Base-by-base conservation (phyloP, 768 basidiomycete species). In the Crepidotus variabilis region DNA sequence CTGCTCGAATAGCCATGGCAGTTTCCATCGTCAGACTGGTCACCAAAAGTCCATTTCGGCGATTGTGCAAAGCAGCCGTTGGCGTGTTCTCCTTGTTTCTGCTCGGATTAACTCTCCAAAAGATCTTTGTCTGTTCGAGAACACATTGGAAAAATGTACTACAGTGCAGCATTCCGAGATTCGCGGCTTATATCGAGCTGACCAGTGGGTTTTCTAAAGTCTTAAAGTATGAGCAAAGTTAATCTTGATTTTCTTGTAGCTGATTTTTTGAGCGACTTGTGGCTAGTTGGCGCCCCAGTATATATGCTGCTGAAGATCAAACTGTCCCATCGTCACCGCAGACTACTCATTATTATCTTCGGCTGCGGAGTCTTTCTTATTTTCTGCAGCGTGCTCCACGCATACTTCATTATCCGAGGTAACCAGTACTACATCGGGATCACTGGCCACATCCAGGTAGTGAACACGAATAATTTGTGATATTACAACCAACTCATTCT, bases 11-110 rank as follows among this genome's bases (percentile, higher is more conserved):
- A 32, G 51, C 56, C 2, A 51, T 57, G n/a, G 56, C 56, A 18
- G 56, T 57, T 14, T 51, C 50, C 24, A 57, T 57, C 32, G 56
- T 57, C 9, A 14, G 50, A 18, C 36, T 57, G 6, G 22, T 57
- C 10, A 43, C 45, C 35, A 35, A 51, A 10, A 46, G 56, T 18
- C 35, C 10, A 11, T 51, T 57, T 16, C 50, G 51, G 1, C 45
- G 21, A 4, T 20, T 57, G 6, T 6, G 50, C 5, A 57, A 57
- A 36, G 14, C 35, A 3, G 56, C 35, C 3, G 21, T 46, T 16
- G 35, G 1, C 16, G 11, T 52, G 0, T 57, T 57, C 36, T 28
- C 20, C 14, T 13, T 51, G 4, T 57, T 57, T 24, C 52, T 50
- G 50, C 21, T 57, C 21, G 18, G 21, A n/a, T 24, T 57, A 20